Evolutionary conservation across 495 filamentous ascomycete species (phyloP).

Genomic region (Penicillium paradoxum): DNA sequence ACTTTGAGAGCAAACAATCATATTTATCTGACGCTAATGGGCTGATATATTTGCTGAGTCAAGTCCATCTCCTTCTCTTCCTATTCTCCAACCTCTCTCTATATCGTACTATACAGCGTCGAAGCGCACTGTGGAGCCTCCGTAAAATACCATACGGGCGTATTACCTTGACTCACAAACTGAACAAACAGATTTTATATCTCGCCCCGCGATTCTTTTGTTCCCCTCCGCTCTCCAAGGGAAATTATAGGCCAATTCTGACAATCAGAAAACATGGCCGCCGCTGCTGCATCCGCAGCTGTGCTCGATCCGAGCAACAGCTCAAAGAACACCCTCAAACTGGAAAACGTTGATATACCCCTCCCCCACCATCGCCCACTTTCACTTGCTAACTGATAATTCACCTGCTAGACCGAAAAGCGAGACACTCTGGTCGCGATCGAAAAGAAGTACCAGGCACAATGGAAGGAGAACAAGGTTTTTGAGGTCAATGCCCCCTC

Average conservation of each 20-base stretch:
- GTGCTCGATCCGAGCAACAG: conserved; percentile 56
- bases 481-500: conserved; percentile 86
- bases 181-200: conserved; percentile 24
- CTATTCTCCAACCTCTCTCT: neutral
- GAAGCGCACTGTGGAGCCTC: neutral
- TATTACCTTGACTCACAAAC: conserved; percentile 23
- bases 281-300: conserved; percentile 50
- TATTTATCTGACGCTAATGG: neutral
- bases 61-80: neutral
- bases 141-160: conserved; percentile 11
- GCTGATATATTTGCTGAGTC: neutral
- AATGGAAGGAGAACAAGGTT: conserved; percentile 72
- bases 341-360: conserved; percentile 58
- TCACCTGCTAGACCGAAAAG: conserved; percentile 69
- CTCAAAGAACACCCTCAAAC: conserved; percentile 64
- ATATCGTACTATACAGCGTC: neutral
- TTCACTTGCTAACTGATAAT: conserved; percentile 16
- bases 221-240: conserved; percentile 17
- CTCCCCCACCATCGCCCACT: conserved; percentile 26
- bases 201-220: conserved; percentile 32
- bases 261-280: conserved; percentile 42
- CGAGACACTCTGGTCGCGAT: conserved; percentile 79
- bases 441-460: conserved; percentile 87
- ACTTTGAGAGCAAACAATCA: neutral
- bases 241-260: conserved; percentile 8